Base-by-base conservation (phyloP, 2,329 filamentous ascomycete species). In the Colletotrichum sp. region DNA sequence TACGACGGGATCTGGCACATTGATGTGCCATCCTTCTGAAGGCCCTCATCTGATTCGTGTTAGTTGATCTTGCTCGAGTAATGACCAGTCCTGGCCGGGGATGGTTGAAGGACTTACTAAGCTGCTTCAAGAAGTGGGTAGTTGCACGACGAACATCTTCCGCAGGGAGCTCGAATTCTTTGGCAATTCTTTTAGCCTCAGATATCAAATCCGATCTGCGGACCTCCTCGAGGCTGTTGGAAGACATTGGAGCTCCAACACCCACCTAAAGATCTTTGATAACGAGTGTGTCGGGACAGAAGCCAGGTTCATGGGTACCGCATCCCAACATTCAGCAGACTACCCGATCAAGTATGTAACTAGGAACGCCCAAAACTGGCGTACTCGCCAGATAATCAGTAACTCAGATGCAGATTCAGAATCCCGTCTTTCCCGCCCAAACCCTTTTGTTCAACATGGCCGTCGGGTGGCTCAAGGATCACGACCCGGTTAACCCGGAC, bases 1-100 rank as follows among this genome's bases (percentile, higher is more conserved):
- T 94, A 96, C 12, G 94, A 95, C 2, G 94, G 94, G 77, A 96
- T 95, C 85, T 96, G 94, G 82, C 91, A 70, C 52, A 65, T 58
- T 8, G 55, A 72, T 7, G 74, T 78, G 21, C 77, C 76, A 52
- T 77, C 71, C 43, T 67, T n/a, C 8, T 48, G 62, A 7, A 78
- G 66, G 5, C 77, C 76, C 7, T 94, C 92, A 74, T 93, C 90
- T 91, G 79, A 32, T 34, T 34, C 1, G 10, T 26, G 36, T 76
- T 4, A 76, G 43, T 4, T 24, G 10, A 2, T 34, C 4, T 16
- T 21, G n/a, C n/a, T 52, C n/a, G 43, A 52, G 43, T 52, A 52
- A 52, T 52, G 10, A 52, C 12, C 36, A 7, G 2, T 28, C 6
- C 13, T 34, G 32, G 24, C 18, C 28, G 15, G 9, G 7, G n/a